Evolutionary conservation across 1,139 yeast species (phyloP), one percentile per base, ranked within the genome.

Genomic region (Scheffersomyces titani): DNA sequence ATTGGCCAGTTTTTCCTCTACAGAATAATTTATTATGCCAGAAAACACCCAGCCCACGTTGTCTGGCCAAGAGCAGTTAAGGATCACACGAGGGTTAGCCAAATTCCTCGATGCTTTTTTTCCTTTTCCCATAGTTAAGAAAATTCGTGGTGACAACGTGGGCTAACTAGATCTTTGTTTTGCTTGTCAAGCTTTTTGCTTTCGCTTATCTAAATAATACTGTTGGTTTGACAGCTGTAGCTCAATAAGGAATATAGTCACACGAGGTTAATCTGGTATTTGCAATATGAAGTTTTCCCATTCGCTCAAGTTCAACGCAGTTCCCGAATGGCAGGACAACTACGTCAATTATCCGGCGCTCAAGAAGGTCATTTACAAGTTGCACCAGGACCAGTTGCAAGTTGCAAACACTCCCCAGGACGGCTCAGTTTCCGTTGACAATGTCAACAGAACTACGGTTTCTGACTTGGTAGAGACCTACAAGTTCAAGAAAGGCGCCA

Each of bases 241-340:
- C 40, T 30, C 16, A 30, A 30, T 30, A 13, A 46, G 49, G 49
- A 46, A 46, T 16, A 3, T 19, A 22, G 49, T 46, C 49, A 46
- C 24, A 46, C 49, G 49, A 46, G 49, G 20, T 13, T 9, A 46
- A 46, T 16, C 24, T 46, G 24, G 19, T 46, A 20, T 30, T 16
- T n/a, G 16, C 47, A 36, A 22, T 19, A 89, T 89, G 94, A 89
- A 89, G 78, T 89, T 89, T 70, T 82, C 89, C 53, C 90, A 87
- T 63, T 86, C 92, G 47, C 77, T 89, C 56, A 90, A 88, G 71
- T 87, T 89, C 72, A 89, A 89, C 70, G 90, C 91, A 21, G 93
- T 89, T 45, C 93, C 94, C 5, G 94, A 89, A 66, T 89, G 94
- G 93, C 81, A 87, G 54, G 85, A 88, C 56, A 73, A 80, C 59